Conservation (phyloP, 257 asterid species). For the Fraxinus excelsior region DNA sequence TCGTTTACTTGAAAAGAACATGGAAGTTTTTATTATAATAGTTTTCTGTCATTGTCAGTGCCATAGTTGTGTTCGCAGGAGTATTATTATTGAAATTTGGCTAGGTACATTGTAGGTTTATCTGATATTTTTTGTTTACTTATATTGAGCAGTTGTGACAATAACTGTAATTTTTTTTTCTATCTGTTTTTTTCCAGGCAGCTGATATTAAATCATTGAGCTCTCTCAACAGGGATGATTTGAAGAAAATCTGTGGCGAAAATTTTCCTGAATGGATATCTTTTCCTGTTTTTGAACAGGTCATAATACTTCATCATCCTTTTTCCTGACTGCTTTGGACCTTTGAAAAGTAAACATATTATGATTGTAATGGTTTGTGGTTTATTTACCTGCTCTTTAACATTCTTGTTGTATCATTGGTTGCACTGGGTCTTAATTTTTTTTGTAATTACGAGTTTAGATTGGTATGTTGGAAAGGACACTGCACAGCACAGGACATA, state of each 20-base stretch:
- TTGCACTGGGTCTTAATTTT: not conserved
- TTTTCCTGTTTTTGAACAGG: slow-evolving; percentile 95
- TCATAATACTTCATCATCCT: slow-evolving; percentile 24
- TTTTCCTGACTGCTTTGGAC: slow-evolving; percentile 8
- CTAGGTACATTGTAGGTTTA: slow-evolving; percentile 2
- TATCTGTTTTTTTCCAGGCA: slow-evolving; percentile 56
- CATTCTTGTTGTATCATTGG: not conserved
- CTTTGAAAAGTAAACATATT: slow-evolving; percentile 14
- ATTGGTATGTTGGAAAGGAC: not conserved
- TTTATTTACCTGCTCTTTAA: not conserved
- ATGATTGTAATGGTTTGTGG: not conserved
- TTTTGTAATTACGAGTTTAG: not conserved
- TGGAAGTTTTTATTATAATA: not conserved
- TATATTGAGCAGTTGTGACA: too few species aligned
- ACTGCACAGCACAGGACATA: not conserved
- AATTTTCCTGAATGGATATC: slow-evolving; percentile 96
- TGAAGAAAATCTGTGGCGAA: slow-evolving; percentile 92
- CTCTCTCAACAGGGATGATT: slow-evolving; percentile 81
- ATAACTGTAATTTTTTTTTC: slow-evolving; percentile 16
- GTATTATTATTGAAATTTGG: not conserved
- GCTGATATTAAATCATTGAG: slow-evolving; percentile 80
- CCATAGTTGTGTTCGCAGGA: not conserved
- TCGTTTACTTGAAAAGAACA: not conserved
- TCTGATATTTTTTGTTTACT: not conserved
- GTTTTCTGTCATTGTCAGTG: too few species aligned